Percentiles rank a stretch among this genome's conserved stretches.
Conservation (phyloP, 805 yeast genomes). For the Lipomyces lipofer region DNA sequence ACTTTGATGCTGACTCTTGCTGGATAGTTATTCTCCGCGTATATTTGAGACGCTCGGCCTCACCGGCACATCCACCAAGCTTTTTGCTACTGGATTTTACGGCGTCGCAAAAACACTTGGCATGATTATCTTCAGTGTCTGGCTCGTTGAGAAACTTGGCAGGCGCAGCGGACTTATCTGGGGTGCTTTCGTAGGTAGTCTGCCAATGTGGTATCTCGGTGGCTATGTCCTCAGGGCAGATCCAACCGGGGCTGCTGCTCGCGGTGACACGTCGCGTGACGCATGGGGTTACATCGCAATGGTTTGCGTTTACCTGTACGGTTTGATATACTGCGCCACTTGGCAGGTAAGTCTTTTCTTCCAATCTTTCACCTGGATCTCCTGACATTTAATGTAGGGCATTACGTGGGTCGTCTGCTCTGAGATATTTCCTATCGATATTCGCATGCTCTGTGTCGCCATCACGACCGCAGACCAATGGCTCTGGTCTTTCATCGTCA, state of each 20-base stretch:
- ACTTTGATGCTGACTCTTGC: background rate
- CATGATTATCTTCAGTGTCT: slow-evolving; percentile 75
- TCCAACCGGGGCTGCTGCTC: slow-evolving; percentile 1
- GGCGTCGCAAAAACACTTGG: slow-evolving; percentile 56
- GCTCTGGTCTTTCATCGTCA: slow-evolving; percentile 50
- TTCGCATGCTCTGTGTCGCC: slow-evolving; percentile 66
- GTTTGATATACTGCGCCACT: background rate
- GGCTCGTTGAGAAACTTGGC: slow-evolving; percentile 72
- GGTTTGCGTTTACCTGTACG: background rate
- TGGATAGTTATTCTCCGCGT: slow-evolving; percentile 49
- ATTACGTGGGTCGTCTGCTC: slow-evolving; percentile 61
- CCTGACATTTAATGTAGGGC: slow-evolving; percentile 12
- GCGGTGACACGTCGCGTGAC: slow-evolving; percentile 1
- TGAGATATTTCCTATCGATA: slow-evolving; percentile 62
- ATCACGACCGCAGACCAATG: slow-evolving; percentile 66
- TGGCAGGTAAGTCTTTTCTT: background rate
- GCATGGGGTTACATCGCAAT: background rate
- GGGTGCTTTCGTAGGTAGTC: slow-evolving; percentile 64
- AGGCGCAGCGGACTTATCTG: slow-evolving; percentile 60
- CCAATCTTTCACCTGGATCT: background rate
- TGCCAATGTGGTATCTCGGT: slow-evolving; percentile 36
- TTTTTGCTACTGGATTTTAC: slow-evolving; percentile 46
- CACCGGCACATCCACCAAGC: slow-evolving; percentile 48
- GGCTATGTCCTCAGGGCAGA: slow-evolving; percentile 11
- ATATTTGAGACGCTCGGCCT: slow-evolving; percentile 51